Percentiles rank a stretch among this genome's conserved stretches.
phyloP scores from a whole-genome alignment of 768 basidiomycete genomes.

The Rubroboletus satanas region DNA sequence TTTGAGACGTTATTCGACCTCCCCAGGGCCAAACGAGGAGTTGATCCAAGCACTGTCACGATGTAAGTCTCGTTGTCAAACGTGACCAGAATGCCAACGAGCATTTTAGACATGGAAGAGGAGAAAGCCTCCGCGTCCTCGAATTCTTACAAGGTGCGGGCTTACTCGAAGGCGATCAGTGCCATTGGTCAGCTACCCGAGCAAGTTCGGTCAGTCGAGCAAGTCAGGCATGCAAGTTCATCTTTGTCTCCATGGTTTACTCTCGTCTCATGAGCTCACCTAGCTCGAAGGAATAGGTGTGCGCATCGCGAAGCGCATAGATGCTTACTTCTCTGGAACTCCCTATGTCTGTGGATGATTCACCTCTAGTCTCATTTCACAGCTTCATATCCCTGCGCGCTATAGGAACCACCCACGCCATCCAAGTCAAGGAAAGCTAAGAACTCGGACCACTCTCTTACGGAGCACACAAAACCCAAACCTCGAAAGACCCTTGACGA shows the following conservation, averaged over 20 bases:
- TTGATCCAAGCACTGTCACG: slow-evolving; percentile 39
- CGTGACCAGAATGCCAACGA: background rate
- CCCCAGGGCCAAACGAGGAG: slow-evolving; percentile 33
- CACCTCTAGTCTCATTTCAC: background rate
- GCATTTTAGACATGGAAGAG: slow-evolving; percentile 36
- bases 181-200: slow-evolving; percentile 37
- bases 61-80: slow-evolving; percentile 31
- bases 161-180: slow-evolving; percentile 47
- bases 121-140: slow-evolving; percentile 35
- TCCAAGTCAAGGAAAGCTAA: slow-evolving; percentile 1
- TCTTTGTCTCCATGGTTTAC: background rate
- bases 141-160: slow-evolving; percentile 50
- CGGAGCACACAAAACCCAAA: background rate
- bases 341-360: slow-evolving; percentile 36
- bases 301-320: slow-evolving; percentile 46
- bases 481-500: slow-evolving; percentile 23
- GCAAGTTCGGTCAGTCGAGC: slow-evolving; percentile 42
- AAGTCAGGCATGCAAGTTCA: slow-evolving; percentile 31
- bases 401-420: slow-evolving; percentile 17
- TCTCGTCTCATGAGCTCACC: slow-evolving; percentile 5
- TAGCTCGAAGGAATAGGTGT: slow-evolving; percentile 34
- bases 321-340: slow-evolving; percentile 34
- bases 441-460: slow-evolving; percentile 1
- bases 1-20: slow-evolving; percentile 17
- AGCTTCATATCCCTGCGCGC: background rate